A percentile compares a stretch with the other conserved stretches of the same genome.
Conservation (phyloP, 1,139 yeast genomes). For the Suhomyces chickasaworum region DNA sequence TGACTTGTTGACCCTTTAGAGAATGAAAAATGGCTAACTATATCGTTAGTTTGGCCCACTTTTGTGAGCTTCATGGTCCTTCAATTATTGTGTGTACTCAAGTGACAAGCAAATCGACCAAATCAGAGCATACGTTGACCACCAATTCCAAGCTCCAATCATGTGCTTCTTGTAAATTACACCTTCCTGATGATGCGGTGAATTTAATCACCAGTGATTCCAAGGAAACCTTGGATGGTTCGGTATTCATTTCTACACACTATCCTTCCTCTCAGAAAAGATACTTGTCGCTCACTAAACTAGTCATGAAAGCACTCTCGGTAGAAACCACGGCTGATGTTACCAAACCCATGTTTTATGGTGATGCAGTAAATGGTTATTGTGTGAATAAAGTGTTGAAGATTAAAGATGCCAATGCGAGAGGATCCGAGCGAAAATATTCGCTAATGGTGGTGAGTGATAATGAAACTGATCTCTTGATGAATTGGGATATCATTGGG, state of each 20-base stretch:
- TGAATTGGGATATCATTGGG: constrained; percentile 59
- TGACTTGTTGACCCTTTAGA: neutral
- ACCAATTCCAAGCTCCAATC: constrained; percentile 43
- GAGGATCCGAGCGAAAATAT: constrained; percentile 79
- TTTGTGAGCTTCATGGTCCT: constrained; percentile 89
- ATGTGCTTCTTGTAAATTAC: constrained; percentile 60
- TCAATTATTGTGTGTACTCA: constrained; percentile 76
- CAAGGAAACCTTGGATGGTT: neutral
- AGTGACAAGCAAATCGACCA: constrained; percentile 31
- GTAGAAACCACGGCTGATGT: constrained; percentile 73
- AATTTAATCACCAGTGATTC: constrained; percentile 26
- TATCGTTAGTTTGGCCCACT: constrained; percentile 69
- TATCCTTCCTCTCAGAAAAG: constrained; percentile 60
- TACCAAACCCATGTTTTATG: constrained; percentile 67
- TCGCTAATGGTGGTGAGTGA: constrained; percentile 65
- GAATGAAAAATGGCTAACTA: constrained; percentile 18
- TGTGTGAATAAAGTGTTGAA: constrained; percentile 69
- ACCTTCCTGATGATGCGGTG: constrained; percentile 41
- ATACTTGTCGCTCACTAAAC: constrained; percentile 57
- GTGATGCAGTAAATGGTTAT: constrained; percentile 68
- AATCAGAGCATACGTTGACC: constrained; percentile 27
- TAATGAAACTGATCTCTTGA: constrained; percentile 52
- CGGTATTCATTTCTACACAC: constrained; percentile 50
- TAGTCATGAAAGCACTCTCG: constrained; percentile 66
- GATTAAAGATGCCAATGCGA: constrained; percentile 65